Conservation (phyloP, 805 yeast genomes). For the Myxozyma neotropica region DNA sequence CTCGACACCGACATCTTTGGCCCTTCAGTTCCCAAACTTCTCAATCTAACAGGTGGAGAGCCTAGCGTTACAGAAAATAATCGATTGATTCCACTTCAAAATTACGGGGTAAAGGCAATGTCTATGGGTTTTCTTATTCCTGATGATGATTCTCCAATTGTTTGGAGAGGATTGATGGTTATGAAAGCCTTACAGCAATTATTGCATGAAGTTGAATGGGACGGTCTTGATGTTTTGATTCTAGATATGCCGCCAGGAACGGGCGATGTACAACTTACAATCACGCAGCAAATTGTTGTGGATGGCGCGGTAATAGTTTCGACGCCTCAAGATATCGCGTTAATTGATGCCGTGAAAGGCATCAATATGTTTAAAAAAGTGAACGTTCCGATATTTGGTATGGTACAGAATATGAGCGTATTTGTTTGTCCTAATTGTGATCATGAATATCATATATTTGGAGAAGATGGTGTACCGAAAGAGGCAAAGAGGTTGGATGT, state of each 20-base stretch:
- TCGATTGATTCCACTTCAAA: slow-evolving; percentile 62
- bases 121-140: slow-evolving; percentile 84
- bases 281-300: slow-evolving; percentile 74
- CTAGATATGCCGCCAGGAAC: slow-evolving; percentile 92
- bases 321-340: slow-evolving; percentile 84
- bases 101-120: slow-evolving; percentile 81
- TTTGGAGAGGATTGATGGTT: slow-evolving; percentile 86
- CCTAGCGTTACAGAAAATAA: slow-evolving; percentile 49
- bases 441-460: slow-evolving; percentile 75
- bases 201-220: slow-evolving; percentile 82
- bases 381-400: slow-evolving; percentile 69
- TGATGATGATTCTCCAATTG: slow-evolving; percentile 66
- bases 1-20: slow-evolving; percentile 85
- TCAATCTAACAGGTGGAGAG: slow-evolving; percentile 67
- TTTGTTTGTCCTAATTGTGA: slow-evolving; percentile 74
- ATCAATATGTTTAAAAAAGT: slow-evolving; percentile 76
- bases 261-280: slow-evolving; percentile 81
- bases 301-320: slow-evolving; percentile 83
- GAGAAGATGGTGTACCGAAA: slow-evolving; percentile 59
- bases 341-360: slow-evolving; percentile 79
- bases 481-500: slow-evolving; percentile 53
- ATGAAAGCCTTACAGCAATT: slow-evolving; percentile 85
- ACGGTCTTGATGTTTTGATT: slow-evolving; percentile 62
- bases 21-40: slow-evolving; percentile 74
- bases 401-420: slow-evolving; percentile 82